Evolutionary conservation across 2,329 filamentous ascomycete genomes (phyloP).

Genomic region (Hawksworthiomyces lignivorus): DNA sequence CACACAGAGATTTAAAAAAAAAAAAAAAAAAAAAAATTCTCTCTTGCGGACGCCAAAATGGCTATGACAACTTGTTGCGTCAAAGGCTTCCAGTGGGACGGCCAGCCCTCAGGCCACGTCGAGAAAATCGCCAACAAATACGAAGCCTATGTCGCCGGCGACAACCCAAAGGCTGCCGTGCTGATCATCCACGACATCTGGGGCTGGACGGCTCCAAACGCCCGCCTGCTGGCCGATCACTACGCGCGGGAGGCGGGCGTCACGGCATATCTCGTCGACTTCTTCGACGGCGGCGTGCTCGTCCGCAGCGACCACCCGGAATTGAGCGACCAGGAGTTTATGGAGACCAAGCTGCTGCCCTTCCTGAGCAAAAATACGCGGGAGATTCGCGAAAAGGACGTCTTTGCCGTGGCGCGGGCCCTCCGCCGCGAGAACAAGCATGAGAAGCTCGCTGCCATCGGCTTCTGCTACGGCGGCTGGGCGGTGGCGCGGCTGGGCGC

Average conservation of each 20-base stretch:
- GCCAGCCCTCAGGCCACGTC: constrained; percentile 14
- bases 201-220: constrained; percentile 41
- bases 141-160: constrained; percentile 33
- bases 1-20: too few species aligned
- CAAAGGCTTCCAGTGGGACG: constrained; percentile 20
- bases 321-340: too few species aligned
- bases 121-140: constrained; percentile 30
- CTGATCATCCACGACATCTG: constrained; percentile 44
- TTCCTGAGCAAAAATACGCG: constrained; percentile 29
- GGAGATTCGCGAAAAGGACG: constrained; percentile 29
- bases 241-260: constrained; percentile 36
- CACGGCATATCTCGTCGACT: constrained; percentile 42
- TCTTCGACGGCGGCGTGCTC: constrained; percentile 30
- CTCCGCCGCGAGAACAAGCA: constrained; percentile 25
- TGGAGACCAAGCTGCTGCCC: constrained; percentile 20
- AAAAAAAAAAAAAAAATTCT: too few species aligned
- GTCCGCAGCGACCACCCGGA: neutral
- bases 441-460: constrained; percentile 32
- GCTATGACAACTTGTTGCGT: constrained; percentile 24
- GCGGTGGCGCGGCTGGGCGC: constrained; percentile 38
- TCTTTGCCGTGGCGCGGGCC: constrained; percentile 28
- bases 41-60: too few species aligned
- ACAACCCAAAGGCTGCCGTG: constrained; percentile 31
- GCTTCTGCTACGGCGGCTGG: constrained; percentile 47
- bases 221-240: constrained; percentile 39